Evolutionary conservation across 2,329 filamentous ascomycete species (phyloP), one percentile per base, ranked within the genome.

Genomic region (Graphilbum ipis-grandicollis): DNA sequence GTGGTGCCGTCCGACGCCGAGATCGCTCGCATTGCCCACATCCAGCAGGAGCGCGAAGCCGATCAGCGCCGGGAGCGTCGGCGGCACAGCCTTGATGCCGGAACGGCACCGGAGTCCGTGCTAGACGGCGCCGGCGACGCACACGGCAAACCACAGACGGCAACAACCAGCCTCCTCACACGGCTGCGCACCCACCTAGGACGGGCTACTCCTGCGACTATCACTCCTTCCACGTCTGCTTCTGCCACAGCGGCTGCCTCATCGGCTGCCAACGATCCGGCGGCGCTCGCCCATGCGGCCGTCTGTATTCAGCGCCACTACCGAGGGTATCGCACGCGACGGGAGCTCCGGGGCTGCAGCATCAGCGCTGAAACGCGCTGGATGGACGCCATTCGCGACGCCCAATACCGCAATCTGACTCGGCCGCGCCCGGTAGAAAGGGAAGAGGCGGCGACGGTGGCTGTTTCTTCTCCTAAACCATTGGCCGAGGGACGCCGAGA

Each of bases 331-430:
- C 68, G 79, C 37, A 66, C 71, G 34, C 68, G 83, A 31, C 62
- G 83, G 34, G 75, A 83, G 52, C 62, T 90, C 47, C 55, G 69
- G 30, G 83, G 83, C 0, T 62, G 78, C 44, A 68, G 69, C 2
- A 52, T 92, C 25, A 69, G 80, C 52, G 68, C 80, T n/a, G 70
- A 65, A 22, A 74, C 75, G 22, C 62, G 80, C 47, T 86, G 79
- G 79, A 59, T 71, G 10, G 72, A 81, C 48, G 77, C 80, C 38
- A 57, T 74, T 9, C 58, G 63, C 18, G 74, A 75, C 43, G 62
- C 62, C 7, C 65, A 63, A 44, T 71, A 67, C 55, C 60, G 63
- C n/a, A 56, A 66, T 37, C 47, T 63, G 29, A 67, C 57, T 8
- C 57, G 59, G 37, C 40, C 60, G 38, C 47, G 56, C 44, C 44